Evolutionary conservation across 192 early-diverging fungal genomes (phyloP).

Genomic region (Helicostylum pulchrum): DNA sequence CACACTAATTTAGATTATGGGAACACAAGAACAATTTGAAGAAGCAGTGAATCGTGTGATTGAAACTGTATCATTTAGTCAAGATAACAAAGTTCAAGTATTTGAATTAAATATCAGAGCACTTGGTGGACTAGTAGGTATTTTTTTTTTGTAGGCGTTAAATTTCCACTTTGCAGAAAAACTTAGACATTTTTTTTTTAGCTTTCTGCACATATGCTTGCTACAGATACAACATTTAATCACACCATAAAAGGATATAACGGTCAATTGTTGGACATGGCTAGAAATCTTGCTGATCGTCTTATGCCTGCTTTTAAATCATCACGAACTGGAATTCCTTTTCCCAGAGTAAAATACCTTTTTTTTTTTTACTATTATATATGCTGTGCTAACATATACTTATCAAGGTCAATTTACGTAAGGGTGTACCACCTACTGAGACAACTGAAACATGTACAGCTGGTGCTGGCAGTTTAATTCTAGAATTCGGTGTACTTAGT

Average conservation of each 20-base stretch:
- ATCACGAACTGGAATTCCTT: conserved; percentile 79
- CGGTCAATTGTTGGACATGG: conserved; percentile 75
- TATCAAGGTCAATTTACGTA: conserved; percentile 72
- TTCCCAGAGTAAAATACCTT: conserved; percentile 58
- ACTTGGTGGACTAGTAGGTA: conserved; percentile 71
- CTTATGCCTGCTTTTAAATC: conserved; percentile 86
- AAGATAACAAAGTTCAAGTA: conserved; percentile 87
- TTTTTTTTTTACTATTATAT: no score
- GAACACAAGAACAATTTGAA: conserved; percentile 64
- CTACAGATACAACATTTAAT: conserved; percentile 59
- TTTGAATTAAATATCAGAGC: conserved; percentile 95
- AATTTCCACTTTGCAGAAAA: not conserved
- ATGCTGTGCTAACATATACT: no score
- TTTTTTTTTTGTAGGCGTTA: no score
- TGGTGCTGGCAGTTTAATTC: conserved; percentile 85
- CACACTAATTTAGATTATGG: conserved; percentile 48
- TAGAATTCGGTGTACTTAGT: conserved; percentile 92
- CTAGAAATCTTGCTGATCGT: conserved; percentile 76
- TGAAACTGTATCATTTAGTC: conserved; percentile 69
- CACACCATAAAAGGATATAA: conserved; percentile 65
- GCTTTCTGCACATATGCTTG: conserved; percentile 86
- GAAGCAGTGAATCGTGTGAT: conserved; percentile 60
- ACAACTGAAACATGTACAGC: conserved; percentile 77
- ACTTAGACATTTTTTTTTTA: conserved; percentile 5
- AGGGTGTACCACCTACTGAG: conserved; percentile 67